These are phyloP conservation scores for Trichoderma virens DNA, from an alignment of 495 filamentous ascomycete species.

Conservation along the genomic window DNA sequence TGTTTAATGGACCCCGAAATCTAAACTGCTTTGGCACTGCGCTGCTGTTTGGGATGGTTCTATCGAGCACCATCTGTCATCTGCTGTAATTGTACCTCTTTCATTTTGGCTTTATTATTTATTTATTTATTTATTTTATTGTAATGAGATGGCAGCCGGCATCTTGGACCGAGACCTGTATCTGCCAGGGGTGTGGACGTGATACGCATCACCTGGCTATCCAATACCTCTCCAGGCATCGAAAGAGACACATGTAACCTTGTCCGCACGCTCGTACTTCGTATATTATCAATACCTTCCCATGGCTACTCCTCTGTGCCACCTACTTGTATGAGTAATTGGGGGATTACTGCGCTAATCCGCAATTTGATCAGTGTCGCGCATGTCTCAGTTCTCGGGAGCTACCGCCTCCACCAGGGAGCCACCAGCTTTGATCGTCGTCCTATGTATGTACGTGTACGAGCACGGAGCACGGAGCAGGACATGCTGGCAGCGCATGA, in stretches of 20 bases:
- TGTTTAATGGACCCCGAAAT: not conserved
- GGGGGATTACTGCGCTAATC: too few species aligned
- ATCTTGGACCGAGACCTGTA: not conserved
- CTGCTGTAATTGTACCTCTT: not conserved
- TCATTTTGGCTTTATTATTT: not conserved
- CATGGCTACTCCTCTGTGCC: too few species aligned
- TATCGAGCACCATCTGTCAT: not conserved
- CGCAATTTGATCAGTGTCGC: not conserved
- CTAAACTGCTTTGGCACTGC: not conserved
- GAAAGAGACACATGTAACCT: too few species aligned
- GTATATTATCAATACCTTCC: too few species aligned
- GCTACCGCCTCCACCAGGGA: not conserved
- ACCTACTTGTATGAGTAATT: too few species aligned
- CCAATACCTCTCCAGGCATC: too few species aligned
- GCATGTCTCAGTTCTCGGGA: slow-evolving; percentile 1
- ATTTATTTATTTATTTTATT: too few species aligned
- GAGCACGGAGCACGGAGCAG: not conserved
- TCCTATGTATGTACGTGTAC: not conserved
- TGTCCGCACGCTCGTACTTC: too few species aligned
- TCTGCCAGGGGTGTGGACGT: too few species aligned
- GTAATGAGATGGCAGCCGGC: not conserved
- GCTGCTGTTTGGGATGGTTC: not conserved
- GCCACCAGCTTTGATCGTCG: not conserved
- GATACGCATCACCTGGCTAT: too few species aligned
- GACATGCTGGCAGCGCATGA: not conserved